Conservation (phyloP, 1,284 basidiomycete genomes). For the Ceratobasidium sp. region DNA sequence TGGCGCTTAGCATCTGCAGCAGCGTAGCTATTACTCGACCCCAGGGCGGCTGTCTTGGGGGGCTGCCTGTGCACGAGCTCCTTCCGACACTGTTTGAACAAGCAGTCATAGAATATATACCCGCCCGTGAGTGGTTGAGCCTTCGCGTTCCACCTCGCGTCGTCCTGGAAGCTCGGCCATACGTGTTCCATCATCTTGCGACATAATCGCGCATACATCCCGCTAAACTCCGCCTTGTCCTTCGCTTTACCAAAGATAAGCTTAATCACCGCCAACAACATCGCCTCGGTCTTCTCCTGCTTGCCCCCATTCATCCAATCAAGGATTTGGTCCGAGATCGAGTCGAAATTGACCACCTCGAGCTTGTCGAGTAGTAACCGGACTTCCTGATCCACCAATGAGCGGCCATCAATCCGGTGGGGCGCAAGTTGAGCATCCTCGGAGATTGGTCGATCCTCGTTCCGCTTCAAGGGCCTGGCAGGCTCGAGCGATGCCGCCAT, state of each 20-base stretch:
- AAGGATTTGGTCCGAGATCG: conserved; percentile 93
- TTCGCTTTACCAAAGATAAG: conserved; percentile 98
- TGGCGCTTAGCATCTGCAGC: conserved; percentile 97
- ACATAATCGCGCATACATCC: conserved; percentile 97
- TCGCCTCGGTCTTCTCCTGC: conserved; percentile 91
- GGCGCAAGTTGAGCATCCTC: no score
- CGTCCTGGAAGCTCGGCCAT: conserved; percentile 87
- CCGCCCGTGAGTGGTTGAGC: conserved; percentile 79
- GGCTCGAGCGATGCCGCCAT: no score
- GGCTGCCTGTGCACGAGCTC: conserved; percentile 73
- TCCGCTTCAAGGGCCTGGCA: no score
- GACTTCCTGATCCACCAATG: conserved; percentile 93
- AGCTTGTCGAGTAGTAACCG: conserved; percentile 95
- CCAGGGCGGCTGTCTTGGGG: conserved; percentile 71
- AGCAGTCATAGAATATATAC: conserved; percentile 77
- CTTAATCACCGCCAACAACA: conserved; percentile 93
- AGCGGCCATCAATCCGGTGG: conserved; percentile 60
- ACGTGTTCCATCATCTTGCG: conserved; percentile 93
- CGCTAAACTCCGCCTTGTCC: conserved; percentile 95
- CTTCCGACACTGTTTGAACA: conserved; percentile 70
- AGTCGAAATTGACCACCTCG: conserved; percentile 96
- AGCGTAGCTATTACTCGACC: conserved; percentile 96
- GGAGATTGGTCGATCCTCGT: no score
- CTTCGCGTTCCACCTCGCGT: conserved; percentile 80
- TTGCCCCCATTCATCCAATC: conserved; percentile 96